Evolutionary conservation across 208 protist genomes (phyloP), one percentile per base, ranked within the genome.

Genomic region (Acanthamoeba sp.): DNA sequence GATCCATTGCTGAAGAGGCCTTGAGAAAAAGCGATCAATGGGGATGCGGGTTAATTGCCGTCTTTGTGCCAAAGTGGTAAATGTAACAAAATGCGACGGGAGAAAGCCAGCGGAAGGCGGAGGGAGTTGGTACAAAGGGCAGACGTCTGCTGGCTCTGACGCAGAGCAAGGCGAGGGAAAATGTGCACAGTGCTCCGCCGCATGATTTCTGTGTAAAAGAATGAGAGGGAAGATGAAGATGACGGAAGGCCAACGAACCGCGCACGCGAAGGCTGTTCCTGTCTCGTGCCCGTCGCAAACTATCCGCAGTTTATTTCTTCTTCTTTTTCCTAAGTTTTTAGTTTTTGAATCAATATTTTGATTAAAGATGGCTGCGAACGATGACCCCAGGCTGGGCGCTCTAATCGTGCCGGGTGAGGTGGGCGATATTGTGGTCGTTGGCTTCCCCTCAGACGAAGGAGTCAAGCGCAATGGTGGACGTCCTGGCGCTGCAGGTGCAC

Each of bases 391-490:
- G 18, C 42, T 91, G 52, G 95, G 93, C 10, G 42, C 62, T 12
- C 48, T 95, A 6, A 92, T 97, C 57, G 76, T 89, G 9, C 45
- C 69, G 0, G 71, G 94, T 27, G n/a, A 82, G n/a, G 94, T 93
- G n/a, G 95, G 95, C 24, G 64, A 97, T 73, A 95, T 98, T 78
- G 97, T 97, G 6, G 20, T 98, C 20, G 52, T 98, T 40, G 97
- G 97, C 55, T 98, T 98, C 89, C 97, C 97, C 2, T 93, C 89
- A 45, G 97, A 98, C 94, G 97, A 97, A 85, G 97, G 97, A 20
- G 96, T 97, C 91, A 71, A 82, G 16, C 95, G 97, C 50, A 98
- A 98, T 88, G 97, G 97, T 10, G 97, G 97, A 24, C 94, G 97
- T 69, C 45, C 94, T 36, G 97, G 97, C 59, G 96, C 97, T 9